phyloP scores from a whole-genome alignment of 2,329 filamentous ascomycete genomes.

The Nannizzia gypsea region DNA sequence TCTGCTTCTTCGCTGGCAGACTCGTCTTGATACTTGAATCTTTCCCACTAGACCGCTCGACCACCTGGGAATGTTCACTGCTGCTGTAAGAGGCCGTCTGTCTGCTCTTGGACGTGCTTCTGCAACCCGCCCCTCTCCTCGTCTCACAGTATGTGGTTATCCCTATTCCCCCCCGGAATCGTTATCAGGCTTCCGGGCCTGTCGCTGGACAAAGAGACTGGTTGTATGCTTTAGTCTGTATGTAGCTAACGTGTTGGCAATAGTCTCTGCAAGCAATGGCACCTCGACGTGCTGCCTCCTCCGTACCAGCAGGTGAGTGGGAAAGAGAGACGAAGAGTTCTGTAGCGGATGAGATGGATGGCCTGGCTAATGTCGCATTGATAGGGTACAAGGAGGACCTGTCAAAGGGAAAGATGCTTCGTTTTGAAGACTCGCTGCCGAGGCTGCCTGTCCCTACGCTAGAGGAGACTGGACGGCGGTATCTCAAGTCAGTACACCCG shows the following conservation, averaged over 20 bases:
- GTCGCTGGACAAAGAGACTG: not conserved
- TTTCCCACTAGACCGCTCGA: slow-evolving; percentile 8
- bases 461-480: slow-evolving; percentile 52
- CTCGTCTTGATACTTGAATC: slow-evolving; percentile 1
- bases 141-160: slow-evolving; percentile 22
- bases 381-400: slow-evolving; percentile 54
- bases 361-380: not conserved
- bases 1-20: slow-evolving; percentile 10
- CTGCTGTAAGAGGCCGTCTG: slow-evolving; percentile 34
- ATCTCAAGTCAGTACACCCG: slow-evolving; percentile 56
- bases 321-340: not conserved
- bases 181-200: slow-evolving; percentile 8
- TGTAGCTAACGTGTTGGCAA: not conserved
- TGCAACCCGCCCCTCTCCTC: slow-evolving; percentile 20
- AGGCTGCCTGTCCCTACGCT: slow-evolving; percentile 51
- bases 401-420: slow-evolving; percentile 52
- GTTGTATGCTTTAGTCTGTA: not conserved
- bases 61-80: slow-evolving; percentile 29
- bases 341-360: not conserved
- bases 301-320: slow-evolving; percentile 35
- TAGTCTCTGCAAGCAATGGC: slow-evolving; percentile 30
- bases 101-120: slow-evolving; percentile 31
- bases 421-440: slow-evolving; percentile 55
- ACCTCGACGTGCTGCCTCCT: slow-evolving; percentile 26
- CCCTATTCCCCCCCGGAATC: too few relatives aligned